Percentiles rank a stretch among this genome's conserved stretches.
These are phyloP conservation scores for Effrenium voratum DNA, from an alignment of 73 alveolate genomes.

Conservation along the genomic window DNA sequence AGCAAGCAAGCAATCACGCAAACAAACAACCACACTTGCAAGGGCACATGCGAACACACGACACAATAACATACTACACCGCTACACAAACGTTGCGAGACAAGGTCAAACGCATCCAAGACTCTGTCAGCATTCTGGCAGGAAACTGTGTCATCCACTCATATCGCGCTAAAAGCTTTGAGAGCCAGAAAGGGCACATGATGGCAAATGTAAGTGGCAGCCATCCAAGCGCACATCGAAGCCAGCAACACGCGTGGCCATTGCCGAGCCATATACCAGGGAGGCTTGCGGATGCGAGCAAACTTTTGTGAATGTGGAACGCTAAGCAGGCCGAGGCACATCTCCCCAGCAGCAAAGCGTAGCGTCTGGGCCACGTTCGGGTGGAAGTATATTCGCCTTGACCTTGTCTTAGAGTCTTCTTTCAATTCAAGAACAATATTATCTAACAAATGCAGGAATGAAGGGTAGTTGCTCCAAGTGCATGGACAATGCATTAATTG, in stretches of 20 bases:
- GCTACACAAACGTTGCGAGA: too few species aligned
- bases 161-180: background rate
- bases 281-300: too few species aligned
- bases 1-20: too few species aligned
- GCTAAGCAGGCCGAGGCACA: slow-evolving; percentile 10
- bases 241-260: background rate
- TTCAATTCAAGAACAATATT: background rate
- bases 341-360: slow-evolving; percentile 25
- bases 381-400: slow-evolving; percentile 62
- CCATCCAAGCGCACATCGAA: background rate
- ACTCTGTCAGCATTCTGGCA: too few species aligned
- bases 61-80: too few species aligned
- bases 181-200: background rate
- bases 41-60: too few species aligned
- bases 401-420: background rate
- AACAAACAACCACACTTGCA: too few species aligned
- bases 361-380: slow-evolving; percentile 26
- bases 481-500: background rate
- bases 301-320: too few species aligned
- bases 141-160: too few species aligned
- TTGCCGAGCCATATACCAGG: background rate
- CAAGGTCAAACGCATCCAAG: too few species aligned
- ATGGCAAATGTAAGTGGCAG: background rate
- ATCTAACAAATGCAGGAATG: background rate
- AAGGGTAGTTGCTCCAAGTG: background rate